These are phyloP conservation scores for Ajuga chamaepitys DNA, from an alignment of 257 asterid species.

Conservation along the genomic window DNA sequence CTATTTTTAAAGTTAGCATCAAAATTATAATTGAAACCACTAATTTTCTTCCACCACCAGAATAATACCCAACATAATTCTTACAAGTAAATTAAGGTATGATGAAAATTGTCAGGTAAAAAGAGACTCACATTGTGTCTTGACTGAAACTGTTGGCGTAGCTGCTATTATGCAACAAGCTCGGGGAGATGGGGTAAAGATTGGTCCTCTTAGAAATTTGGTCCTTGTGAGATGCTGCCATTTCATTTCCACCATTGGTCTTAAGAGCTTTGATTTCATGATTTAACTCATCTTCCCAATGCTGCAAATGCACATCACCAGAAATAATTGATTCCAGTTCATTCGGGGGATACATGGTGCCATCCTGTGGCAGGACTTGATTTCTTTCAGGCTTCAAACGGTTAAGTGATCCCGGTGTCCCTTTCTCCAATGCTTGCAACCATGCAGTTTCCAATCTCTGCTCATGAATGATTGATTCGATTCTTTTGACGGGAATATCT, in stretches of 20 bases:
- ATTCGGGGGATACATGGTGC: slow-evolving; percentile 29
- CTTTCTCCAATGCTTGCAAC: slow-evolving; percentile 87
- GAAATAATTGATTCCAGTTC: slow-evolving; percentile 32
- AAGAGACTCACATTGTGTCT: slow-evolving; percentile 61
- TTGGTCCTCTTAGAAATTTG: slow-evolving; percentile 35
- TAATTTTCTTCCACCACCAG: neutral
- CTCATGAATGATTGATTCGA: slow-evolving; percentile 75
- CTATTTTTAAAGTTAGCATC: neutral
- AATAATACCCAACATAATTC: neutral
- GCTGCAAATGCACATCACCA: slow-evolving; percentile 33
- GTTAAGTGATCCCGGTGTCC: slow-evolving; percentile 52
- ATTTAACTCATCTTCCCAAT: slow-evolving; percentile 70
- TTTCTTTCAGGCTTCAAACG: slow-evolving; percentile 76
- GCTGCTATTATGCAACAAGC: slow-evolving; percentile 72
- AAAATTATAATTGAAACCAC: neutral
- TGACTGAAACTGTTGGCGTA: slow-evolving; percentile 44
- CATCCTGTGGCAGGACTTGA: slow-evolving; percentile 82
- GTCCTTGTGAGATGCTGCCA: slow-evolving; percentile 31
- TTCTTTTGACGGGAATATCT: slow-evolving; percentile 56
- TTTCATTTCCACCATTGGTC: slow-evolving; percentile 41
- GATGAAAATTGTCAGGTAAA: neutral
- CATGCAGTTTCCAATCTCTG: slow-evolving; percentile 89
- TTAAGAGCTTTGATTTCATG: slow-evolving; percentile 56
- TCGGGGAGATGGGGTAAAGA: slow-evolving; percentile 70
- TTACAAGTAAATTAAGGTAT: neutral